Evolutionary conservation across 2,329 filamentous ascomycete genomes (phyloP).

Genomic region (Botrytis pseudocinerea): DNA sequence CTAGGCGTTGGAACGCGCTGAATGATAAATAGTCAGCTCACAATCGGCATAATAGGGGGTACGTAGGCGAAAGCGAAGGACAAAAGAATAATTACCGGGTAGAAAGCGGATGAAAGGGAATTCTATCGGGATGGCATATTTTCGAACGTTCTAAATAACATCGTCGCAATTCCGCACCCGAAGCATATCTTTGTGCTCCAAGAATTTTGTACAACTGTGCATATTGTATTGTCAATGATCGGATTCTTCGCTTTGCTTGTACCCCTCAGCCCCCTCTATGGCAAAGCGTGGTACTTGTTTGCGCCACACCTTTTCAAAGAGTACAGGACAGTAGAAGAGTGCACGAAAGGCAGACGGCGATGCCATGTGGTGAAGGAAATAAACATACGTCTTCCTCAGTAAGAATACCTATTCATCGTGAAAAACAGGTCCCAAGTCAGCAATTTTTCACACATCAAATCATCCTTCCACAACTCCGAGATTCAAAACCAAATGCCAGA

Average conservation of each 20-base stretch:
- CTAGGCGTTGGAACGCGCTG: slow-evolving; percentile 45
- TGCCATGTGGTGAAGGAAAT: background rate
- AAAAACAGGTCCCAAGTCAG: background rate
- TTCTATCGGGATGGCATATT: slow-evolving; percentile 45
- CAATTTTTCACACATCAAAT: background rate
- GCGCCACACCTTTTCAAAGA: background rate
- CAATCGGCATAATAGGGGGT: background rate
- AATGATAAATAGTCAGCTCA: background rate
- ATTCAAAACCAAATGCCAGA: background rate
- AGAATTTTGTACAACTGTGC: slow-evolving; percentile 44
- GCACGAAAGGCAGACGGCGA: background rate
- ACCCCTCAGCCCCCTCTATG: background rate
- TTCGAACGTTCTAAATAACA: slow-evolving; percentile 45
- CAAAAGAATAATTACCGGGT: slow-evolving; percentile 37
- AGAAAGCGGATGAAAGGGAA: slow-evolving; percentile 42
- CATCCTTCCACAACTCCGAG: background rate
- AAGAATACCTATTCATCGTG: slow-evolving; percentile 35
- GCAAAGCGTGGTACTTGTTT: background rate
- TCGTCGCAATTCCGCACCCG: slow-evolving; percentile 43
- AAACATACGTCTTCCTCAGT: slow-evolving; percentile 41
- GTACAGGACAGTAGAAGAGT: background rate
- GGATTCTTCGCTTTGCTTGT: background rate
- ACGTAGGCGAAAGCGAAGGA: background rate
- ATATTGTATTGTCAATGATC: slow-evolving; percentile 25
- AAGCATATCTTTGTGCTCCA: slow-evolving; percentile 41